These are phyloP conservation scores for Plasmopara halstedii DNA, from an alignment of 352 stramenopile species.

Conservation along the genomic window DNA sequence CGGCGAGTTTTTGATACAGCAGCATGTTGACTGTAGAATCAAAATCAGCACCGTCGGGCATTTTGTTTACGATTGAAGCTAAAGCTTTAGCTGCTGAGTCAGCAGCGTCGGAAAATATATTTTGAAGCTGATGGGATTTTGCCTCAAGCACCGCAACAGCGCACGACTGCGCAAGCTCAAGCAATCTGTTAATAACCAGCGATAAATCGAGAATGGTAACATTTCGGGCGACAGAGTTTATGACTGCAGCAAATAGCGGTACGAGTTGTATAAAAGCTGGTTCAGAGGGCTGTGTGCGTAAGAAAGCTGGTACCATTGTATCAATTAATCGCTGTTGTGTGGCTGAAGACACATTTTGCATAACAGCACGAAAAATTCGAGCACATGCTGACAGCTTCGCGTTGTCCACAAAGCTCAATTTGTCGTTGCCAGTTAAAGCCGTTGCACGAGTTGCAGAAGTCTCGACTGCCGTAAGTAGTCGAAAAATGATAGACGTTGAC, in stretches of 20 bases:
- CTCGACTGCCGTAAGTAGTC: slow-evolving; percentile 48
- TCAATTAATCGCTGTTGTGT: slow-evolving; percentile 61
- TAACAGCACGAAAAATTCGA: slow-evolving; percentile 62
- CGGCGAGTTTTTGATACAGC: slow-evolving; percentile 54
- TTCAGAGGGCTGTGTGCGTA: slow-evolving; percentile 33
- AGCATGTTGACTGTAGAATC: slow-evolving; percentile 64
- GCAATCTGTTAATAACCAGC: slow-evolving; percentile 62
- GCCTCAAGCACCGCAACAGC: slow-evolving; percentile 11
- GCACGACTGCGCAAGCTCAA: slow-evolving; percentile 62
- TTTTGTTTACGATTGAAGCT: slow-evolving; percentile 84
- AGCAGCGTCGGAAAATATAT: slow-evolving; percentile 43
- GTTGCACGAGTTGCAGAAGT: slow-evolving; percentile 44
- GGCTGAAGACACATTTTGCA: slow-evolving; percentile 58
- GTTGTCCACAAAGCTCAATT: slow-evolving; percentile 24
- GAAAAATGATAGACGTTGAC: slow-evolving; percentile 49
- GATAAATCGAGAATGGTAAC: slow-evolving; percentile 53
- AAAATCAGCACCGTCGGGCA: slow-evolving; percentile 74
- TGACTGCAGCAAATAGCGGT: slow-evolving; percentile 64
- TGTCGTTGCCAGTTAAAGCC: slow-evolving; percentile 1
- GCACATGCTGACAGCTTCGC: slow-evolving; percentile 42
- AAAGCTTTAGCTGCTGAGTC: slow-evolving; percentile 66
- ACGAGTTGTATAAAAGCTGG: slow-evolving; percentile 53
- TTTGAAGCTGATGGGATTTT: slow-evolving; percentile 20
- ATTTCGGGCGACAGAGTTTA: slow-evolving; percentile 63
- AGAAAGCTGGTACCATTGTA: slow-evolving; percentile 49